phyloP scores from a whole-genome alignment of 1,139 yeast genomes.

The Protomyces arabidopsidicola region DNA sequence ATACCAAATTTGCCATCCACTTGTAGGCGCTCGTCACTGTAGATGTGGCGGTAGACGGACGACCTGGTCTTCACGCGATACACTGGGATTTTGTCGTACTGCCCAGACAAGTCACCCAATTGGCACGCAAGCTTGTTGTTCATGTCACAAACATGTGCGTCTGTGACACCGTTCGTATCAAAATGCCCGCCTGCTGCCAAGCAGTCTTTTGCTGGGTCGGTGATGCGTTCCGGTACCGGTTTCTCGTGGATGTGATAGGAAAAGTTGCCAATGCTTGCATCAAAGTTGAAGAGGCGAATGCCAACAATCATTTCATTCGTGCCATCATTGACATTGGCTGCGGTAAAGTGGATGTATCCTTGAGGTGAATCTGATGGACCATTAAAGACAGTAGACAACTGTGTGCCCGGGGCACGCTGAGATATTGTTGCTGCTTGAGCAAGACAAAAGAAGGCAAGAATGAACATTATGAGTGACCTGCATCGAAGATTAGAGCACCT shows the following conservation, averaged over 20 bases:
- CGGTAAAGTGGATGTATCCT: not conserved
- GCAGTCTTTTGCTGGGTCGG: slow-evolving; percentile 3
- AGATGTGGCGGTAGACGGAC: slow-evolving; percentile 9
- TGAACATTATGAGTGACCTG: not conserved
- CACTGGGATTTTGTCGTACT: slow-evolving; percentile 6
- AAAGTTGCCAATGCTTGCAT: not conserved
- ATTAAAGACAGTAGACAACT: not conserved
- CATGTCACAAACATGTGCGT: not conserved
- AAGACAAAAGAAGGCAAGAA: not conserved
- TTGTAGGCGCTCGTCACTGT: slow-evolving; percentile 5
- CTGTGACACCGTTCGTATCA: not conserved
- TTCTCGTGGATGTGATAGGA: slow-evolving; percentile 14
- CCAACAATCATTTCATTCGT: not conserved
- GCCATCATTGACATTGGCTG: not conserved
- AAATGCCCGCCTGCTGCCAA: slow-evolving; percentile 14
- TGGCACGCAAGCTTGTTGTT: slow-evolving; percentile 4
- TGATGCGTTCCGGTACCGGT: slow-evolving; percentile 5
- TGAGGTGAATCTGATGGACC: not conserved
- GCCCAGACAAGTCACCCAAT: slow-evolving; percentile 17
- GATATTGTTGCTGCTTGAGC: not conserved
- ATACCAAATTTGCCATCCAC: not conserved
- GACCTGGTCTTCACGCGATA: not conserved
- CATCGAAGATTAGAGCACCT: not conserved
- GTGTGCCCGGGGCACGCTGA: too few relatives aligned
- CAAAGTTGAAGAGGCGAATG: slow-evolving; percentile 5